These are phyloP conservation scores for Dendrostoma leiphaemia DNA, from an alignment of 2,329 filamentous ascomycete genomes.

Conservation along the genomic window DNA sequence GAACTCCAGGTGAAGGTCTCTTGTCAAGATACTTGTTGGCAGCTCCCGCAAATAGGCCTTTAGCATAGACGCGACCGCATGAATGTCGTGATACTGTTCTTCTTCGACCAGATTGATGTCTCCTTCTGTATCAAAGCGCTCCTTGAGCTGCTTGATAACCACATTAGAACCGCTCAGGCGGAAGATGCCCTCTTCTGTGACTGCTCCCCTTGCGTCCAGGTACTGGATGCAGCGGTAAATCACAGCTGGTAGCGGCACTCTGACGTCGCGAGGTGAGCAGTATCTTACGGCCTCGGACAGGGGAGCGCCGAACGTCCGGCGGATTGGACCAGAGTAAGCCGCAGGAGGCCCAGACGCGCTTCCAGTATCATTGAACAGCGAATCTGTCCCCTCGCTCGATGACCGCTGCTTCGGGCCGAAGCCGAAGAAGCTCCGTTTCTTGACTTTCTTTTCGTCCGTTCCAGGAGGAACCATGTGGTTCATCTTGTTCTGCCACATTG, in stretches of 20 bases:
- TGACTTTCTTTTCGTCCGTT: conserved; percentile 71
- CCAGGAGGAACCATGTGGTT: conserved; percentile 43
- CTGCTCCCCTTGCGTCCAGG: conserved; percentile 76
- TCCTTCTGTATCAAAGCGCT: conserved; percentile 90
- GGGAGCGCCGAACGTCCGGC: conserved; percentile 80
- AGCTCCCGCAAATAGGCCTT: conserved; percentile 94
- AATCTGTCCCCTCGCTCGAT: conserved; percentile 58
- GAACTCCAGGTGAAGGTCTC: conserved; percentile 88
- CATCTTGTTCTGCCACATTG: conserved; percentile 81
- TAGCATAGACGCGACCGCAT: conserved; percentile 89
- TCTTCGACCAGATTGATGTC: conserved; percentile 85
- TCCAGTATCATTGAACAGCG: conserved; percentile 49
- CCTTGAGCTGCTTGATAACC: conserved; percentile 84
- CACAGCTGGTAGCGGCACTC: conserved; percentile 80
- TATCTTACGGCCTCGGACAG: conserved; percentile 83
- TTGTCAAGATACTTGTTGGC: conserved; percentile 84
- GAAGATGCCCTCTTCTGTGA: conserved; percentile 92
- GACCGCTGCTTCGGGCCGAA: conserved; percentile 60
- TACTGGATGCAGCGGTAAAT: conserved; percentile 96
- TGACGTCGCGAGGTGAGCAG: conserved; percentile 70
- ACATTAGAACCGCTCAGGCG: conserved; percentile 94
- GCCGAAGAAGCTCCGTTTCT: conserved; percentile 78
- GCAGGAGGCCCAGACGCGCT: conserved; percentile 38
- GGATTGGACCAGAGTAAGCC: conserved; percentile 54
- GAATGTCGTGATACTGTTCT: conserved; percentile 88